Conservation (phyloP, 352 stramenopile genomes). For the Phytopythium vexans region DNA sequence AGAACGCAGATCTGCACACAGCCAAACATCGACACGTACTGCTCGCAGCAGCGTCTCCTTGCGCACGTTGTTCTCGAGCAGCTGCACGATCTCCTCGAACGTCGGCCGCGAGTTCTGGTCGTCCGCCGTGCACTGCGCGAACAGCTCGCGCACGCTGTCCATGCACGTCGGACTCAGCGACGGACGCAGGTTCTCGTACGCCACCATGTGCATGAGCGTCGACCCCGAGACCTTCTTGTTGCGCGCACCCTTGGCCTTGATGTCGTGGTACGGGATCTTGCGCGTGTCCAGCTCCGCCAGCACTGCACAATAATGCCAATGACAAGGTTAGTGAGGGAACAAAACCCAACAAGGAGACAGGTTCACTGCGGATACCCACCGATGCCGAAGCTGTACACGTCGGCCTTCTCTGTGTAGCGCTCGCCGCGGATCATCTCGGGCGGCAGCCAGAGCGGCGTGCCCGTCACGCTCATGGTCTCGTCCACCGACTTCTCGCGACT, state of each 20-base stretch:
- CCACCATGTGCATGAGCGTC: slow-evolving; percentile 88
- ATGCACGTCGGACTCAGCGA: slow-evolving; percentile 84
- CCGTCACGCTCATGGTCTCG: slow-evolving; percentile 92
- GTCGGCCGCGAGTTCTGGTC: slow-evolving; percentile 72
- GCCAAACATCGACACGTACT: slow-evolving; percentile 33
- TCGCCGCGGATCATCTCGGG: slow-evolving; percentile 89
- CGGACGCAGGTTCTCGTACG: slow-evolving; percentile 84
- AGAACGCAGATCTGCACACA: background rate
- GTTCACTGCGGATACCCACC: slow-evolving; percentile 26
- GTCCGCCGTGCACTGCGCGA: slow-evolving; percentile 76
- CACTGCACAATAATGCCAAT: slow-evolving; percentile 28
- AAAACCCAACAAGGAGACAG: slow-evolving; percentile 6
- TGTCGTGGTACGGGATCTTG: slow-evolving; percentile 87
- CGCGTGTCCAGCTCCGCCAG: slow-evolving; percentile 81
- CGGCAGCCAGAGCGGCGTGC: slow-evolving; percentile 79
- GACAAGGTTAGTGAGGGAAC: slow-evolving; percentile 3
- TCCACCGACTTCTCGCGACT: slow-evolving; percentile 95
- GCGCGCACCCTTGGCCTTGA: slow-evolving; percentile 75
- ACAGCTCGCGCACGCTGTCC: slow-evolving; percentile 75
- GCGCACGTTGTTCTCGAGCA: slow-evolving; percentile 82
- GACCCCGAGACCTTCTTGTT: slow-evolving; percentile 87
- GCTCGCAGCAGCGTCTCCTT: slow-evolving; percentile 81
- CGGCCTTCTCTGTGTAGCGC: slow-evolving; percentile 85
- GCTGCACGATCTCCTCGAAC: slow-evolving; percentile 85
- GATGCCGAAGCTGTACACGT: slow-evolving; percentile 88